phyloP scores from a whole-genome alignment of 2,329 filamentous ascomycete genomes.

The Stachybotrys chlorohalonatus region DNA sequence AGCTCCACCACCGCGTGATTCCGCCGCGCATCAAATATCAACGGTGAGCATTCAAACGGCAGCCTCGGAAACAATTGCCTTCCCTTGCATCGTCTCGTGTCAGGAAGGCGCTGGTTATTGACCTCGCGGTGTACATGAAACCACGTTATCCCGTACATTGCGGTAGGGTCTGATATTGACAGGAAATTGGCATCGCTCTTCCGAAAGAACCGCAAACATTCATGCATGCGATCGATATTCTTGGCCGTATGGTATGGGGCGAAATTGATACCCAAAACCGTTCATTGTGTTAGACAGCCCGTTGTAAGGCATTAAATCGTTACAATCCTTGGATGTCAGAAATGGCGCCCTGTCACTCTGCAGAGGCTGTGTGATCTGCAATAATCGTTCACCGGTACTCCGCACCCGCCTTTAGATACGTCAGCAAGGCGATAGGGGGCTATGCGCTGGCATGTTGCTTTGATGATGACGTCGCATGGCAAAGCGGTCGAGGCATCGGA shows the following conservation, averaged over 20 bases:
- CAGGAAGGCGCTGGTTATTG: neutral
- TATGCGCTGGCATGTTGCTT: conserved; percentile 3
- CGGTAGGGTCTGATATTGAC: too few species aligned
- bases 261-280: neutral
- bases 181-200: too few species aligned
- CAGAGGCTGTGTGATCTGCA: neutral
- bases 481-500: neutral
- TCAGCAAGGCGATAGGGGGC: neutral
- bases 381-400: neutral
- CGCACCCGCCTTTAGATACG: neutral
- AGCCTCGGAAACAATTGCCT: neutral
- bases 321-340: neutral
- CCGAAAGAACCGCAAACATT: too few species aligned
- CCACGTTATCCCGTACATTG: too few species aligned
- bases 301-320: neutral
- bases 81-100: neutral
- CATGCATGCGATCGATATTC: too few species aligned
- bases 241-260: too few species aligned
- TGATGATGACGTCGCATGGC: conserved; percentile 7
- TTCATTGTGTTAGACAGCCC: neutral
- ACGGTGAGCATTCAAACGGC: neutral
- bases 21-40: neutral
- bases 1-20: neutral
- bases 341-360: neutral
- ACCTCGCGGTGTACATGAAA: neutral